Base-by-base conservation (phyloP, 306 rosid genomes). In the Quercus aquifolioides region DNA sequence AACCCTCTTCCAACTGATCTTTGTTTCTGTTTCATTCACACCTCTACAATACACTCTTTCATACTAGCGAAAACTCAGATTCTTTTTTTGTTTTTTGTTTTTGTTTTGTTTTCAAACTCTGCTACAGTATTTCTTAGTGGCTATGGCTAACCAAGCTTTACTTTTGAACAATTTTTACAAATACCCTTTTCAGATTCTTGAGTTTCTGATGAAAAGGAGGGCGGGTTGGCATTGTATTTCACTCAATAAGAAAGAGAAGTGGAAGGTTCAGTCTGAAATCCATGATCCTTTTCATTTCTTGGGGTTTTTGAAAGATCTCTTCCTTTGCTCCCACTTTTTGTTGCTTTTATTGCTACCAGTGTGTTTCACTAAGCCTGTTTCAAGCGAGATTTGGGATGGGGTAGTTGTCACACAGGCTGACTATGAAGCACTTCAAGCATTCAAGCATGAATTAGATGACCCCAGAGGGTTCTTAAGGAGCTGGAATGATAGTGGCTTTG, bases 401-500 rank as follows among this genome's bases (percentile, higher is more conserved):
- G 92, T 94, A 14, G 77, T 90, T 59, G 96, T 94, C 26, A 92
- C 97, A 35, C 88, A 89, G 9, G 90, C 96, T 31, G 94, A 94
- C 58, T 94, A 85, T 78, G 80, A 90, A 49, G 86, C 96, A 20
- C 96, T 94, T 54, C 89, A 94, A 80, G 96, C 98, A 5, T 84
- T 94, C 86, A 94, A 92, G 86, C 89, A 87, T 28, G 98, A 94
- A 74, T 79, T 94, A 33, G 75, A 81, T 58, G 97, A 94, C 78
- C 96, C 98, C 6, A 81, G 87, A 79, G 98, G 98, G 74, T 90
- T 90, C 85, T 67, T 94, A 55, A 80, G 78, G 85, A 92, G 91
- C 84, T 94, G 97, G 98, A 94, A 94, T 73, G 97, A 88, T 73
- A 92, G 90, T 23, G 93, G 93, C 56, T 89, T 78, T 74, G 98